Evolutionary conservation across 306 rosid genomes (phyloP), one percentile per base, ranked within the genome.

Genomic region (Lablab purpureus): DNA sequence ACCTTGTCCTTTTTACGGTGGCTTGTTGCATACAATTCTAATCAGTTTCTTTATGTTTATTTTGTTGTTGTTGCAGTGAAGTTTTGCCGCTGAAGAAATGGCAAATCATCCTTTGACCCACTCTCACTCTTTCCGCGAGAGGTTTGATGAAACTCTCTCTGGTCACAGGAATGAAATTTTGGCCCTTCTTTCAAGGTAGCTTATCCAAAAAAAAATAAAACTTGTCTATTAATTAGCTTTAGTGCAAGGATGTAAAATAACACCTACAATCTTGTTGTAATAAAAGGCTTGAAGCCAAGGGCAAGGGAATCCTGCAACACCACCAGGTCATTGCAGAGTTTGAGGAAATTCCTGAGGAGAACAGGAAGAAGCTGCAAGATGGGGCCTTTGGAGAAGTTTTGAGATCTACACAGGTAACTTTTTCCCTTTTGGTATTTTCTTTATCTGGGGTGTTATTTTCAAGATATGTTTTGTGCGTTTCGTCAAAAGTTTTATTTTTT

Each of bases 291-390:
- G 89, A 82, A 82, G 89, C 82, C 25, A 85, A 93, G 87, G 99
- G 99, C 52, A 91, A 95, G 80, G 98, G 99, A 22, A 93, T 93
- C 80, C 84, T 95, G 56, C 98, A 93, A 65, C 92, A 94, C 73
- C 98, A 95, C 74, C 93, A 95, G 49, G 82, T 95, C 60, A 70
- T 90, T 80, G 98, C 90, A 2, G 98, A 95, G 91, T 89, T 95
- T 56, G 99, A 95, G 84, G 90, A 88, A 59, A 91, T 93, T 76
- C 93, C 98, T 50, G 93, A 90, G 84, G 89, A 71, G 23, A 93
- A 52, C 73, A 88, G 92, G 62, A 67, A 74, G 69, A 95, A 91
- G 25, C 88, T 95, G 10, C 21, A 55, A 36, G 89, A 87, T 66
- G 92, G 96, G 12, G 87, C 87, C 3, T 95, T 95, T 75, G 93